Base-by-base conservation (phyloP, 2,329 filamentous ascomycete genomes). In the Ustulina deusta region DNA sequence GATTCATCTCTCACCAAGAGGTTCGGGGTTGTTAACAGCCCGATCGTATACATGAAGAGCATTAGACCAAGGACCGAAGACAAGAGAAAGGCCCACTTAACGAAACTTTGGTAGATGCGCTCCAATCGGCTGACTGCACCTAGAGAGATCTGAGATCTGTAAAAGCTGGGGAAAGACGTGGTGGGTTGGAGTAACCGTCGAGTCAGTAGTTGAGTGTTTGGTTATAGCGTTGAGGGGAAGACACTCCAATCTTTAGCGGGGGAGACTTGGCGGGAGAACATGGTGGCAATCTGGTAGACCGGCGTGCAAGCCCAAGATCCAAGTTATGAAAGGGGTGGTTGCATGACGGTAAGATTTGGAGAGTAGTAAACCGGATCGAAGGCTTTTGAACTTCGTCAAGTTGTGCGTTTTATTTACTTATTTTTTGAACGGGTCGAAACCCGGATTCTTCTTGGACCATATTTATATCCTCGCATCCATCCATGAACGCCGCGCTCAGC, bases 401-500 rank as follows among this genome's bases (percentile, higher is more conserved):
- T 6, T 40, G n/a, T 65, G 7, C 13, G 22, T 29, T 22, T 17
- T 42, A 2, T 48, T 52, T 36, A 20, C 29, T 34, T 38, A 15
- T 20, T 10, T 61, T 32, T 25, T 10, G 25, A 17, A 29, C 11
- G 13, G 32, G 27, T 42, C 11, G 22, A 62, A 10, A 32, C 22
- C 61, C 29, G 7, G 36, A 40, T 49, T 40, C 51, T n/a, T 51
- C 44, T 44, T 44, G 29, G 10, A 48, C 40, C 29, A n/a, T 17
- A 54, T 36, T 17, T 29, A 29, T 51, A 38, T 20, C 22, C 36
- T 57, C 11, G 34, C 34, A 52, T 38, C 66, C 62, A 56, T 25
- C 68, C 66, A 59, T 20, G 6, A 65, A 71, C 69, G 69, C 69
- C 69, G 22, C 66, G 69, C 69, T 69, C 46, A 64, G 60, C 58